These are phyloP conservation scores for Phytopythium litorale DNA, from an alignment of 352 stramenopile genomes.

Conservation along the genomic window DNA sequence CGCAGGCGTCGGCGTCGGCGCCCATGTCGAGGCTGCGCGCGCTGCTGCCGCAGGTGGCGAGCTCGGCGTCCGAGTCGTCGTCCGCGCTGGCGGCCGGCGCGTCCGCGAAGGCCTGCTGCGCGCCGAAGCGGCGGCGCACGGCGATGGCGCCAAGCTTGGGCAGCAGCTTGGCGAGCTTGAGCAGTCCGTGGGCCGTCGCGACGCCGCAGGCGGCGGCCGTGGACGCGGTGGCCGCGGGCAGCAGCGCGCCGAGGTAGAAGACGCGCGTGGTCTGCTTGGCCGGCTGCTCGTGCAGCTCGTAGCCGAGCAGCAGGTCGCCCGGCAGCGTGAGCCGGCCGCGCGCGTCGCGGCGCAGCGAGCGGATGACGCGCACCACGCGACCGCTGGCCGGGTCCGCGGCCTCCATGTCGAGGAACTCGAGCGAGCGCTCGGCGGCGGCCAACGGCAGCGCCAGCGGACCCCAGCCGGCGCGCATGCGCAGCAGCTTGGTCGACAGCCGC, in stretches of 20 bases:
- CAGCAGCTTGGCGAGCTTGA: slow-evolving; percentile 28
- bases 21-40: not conserved
- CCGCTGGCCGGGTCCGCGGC: slow-evolving; percentile 20
- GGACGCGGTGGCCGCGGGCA: slow-evolving; percentile 9
- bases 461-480: slow-evolving; percentile 17
- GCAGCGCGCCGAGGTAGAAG: slow-evolving; percentile 27
- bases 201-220: slow-evolving; percentile 10
- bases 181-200: slow-evolving; percentile 13
- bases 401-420: slow-evolving; percentile 31
- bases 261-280: slow-evolving; percentile 22
- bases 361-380: slow-evolving; percentile 22
- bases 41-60: not conserved
- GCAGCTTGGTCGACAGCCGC: slow-evolving; percentile 26
- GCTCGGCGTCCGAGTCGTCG: not conserved
- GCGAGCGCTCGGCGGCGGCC: slow-evolving; percentile 22
- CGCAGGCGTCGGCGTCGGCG: slow-evolving; percentile 16
- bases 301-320: slow-evolving; percentile 23
- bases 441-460: slow-evolving; percentile 17
- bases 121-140: slow-evolving; percentile 23
- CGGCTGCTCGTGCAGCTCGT: slow-evolving; percentile 19
- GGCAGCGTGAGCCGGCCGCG: slow-evolving; percentile 17
- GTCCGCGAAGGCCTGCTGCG: slow-evolving; percentile 16
- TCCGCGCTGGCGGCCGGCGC: not conserved
- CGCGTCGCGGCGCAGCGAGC: slow-evolving; percentile 18
- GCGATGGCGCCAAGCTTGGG: slow-evolving; percentile 30